Base-by-base conservation (phyloP, 2,329 filamentous ascomycete genomes). In the Clarireedia homoeocarpa region DNA sequence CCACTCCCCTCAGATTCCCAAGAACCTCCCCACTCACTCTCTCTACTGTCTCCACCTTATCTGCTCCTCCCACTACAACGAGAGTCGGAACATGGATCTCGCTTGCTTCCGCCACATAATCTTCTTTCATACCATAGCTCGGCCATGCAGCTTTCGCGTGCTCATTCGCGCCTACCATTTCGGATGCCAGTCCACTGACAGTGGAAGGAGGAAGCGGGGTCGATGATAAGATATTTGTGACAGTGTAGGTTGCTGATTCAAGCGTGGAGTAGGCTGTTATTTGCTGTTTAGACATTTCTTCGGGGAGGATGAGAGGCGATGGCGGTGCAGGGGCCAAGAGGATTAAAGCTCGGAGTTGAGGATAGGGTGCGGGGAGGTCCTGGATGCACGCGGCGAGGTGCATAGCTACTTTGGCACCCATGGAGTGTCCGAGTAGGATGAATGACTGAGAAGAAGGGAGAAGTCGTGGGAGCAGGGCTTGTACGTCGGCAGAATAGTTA, bases 401-500 rank as follows among this genome's bases (percentile, higher is more conserved):
- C 30, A 40, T 42, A 0, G 68, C 66, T 2, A 73, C 67, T 51
- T 74, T 73, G 15, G 66, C 71, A 3, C 72, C 72, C 72, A 74
- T 74, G 0, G 71, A 72, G 59, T 73, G 69, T 2, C 71, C 70
- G 39, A 72, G 56, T 3, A 73, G 59, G 20, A 73, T 58, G 39
- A 72, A 64, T 1, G 65, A 62, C 2, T 42, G 34, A 39, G 26
- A 15, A 5, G 63, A 23, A 23, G 62, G 23, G 12, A 27, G 27
- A 5, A 65, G 46, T 14, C 57, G 38, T 0, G 56, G 46, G 17
- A 72, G 52, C 2, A 69, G 59, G 3, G 53, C 49, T 14, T 65
- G 58, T 6, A 66, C 61, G 14, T 64, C 61, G 1, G 40, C 20
- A 20, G 67, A 63, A 6, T 70, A 58, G 20, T 57, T 45, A 2